Evolutionary conservation across 2,329 filamentous ascomycete species (phyloP).

Genomic region (Shiraia bambusicola): DNA sequence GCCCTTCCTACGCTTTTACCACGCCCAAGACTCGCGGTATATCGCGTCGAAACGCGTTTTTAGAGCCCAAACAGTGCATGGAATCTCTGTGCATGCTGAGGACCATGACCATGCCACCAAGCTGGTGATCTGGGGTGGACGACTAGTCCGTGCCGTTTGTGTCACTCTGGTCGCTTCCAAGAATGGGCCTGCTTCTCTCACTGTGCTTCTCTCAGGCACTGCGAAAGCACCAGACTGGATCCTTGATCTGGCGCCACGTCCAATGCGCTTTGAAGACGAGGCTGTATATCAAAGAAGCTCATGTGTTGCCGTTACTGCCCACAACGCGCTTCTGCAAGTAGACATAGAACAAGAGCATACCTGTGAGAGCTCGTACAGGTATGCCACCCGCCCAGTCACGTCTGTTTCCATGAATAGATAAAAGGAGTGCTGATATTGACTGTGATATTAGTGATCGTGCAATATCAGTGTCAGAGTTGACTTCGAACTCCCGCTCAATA

Average conservation of each 20-base stretch:
- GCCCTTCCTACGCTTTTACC: conserved; percentile 45
- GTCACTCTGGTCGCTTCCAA: conserved; percentile 20
- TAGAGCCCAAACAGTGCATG: conserved; percentile 70
- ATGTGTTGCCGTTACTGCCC: conserved; percentile 67
- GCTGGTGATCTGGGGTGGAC: conserved; percentile 42
- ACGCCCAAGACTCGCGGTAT: conserved; percentile 24
- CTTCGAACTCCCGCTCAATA: conserved; percentile 74
- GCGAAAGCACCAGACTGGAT: conserved; percentile 42
- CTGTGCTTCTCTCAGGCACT: conserved; percentile 20
- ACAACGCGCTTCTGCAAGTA: conserved; percentile 74
- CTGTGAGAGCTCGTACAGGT: conserved; percentile 10
- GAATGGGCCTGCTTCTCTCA: conserved; percentile 25
- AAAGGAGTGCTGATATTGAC: conserved; percentile 1
- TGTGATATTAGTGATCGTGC: conserved; percentile 6
- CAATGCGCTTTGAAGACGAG: conserved; percentile 11
- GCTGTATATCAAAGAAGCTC: conserved; percentile 4
- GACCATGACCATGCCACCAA: conserved; percentile 22
- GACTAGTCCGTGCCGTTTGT: conserved; percentile 51
- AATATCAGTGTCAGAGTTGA: conserved; percentile 52
- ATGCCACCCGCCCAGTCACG: background rate
- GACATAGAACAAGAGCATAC: conserved; percentile 16
- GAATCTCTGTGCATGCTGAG: conserved; percentile 56
- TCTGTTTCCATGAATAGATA: background rate
- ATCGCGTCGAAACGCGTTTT: conserved; percentile 57
- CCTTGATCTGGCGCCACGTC: conserved; percentile 30